These are phyloP conservation scores for Aspergillus nomiae DNA, from an alignment of 2,329 filamentous ascomycete species.

Conservation along the genomic window DNA sequence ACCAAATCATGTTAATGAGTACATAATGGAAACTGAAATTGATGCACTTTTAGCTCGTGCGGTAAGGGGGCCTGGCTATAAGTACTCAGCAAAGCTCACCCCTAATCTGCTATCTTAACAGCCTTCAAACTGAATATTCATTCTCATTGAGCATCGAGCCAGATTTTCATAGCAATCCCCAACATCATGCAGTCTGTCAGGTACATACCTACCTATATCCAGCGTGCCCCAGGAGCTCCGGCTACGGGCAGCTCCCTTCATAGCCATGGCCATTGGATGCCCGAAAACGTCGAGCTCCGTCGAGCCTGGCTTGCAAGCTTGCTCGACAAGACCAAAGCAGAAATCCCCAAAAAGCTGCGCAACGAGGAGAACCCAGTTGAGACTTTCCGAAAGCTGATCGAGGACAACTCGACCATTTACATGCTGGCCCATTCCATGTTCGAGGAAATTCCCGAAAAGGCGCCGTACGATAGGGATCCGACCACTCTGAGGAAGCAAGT, in stretches of 20 bases:
- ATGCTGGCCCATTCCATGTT: conserved; percentile 14
- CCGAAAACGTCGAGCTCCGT: background rate
- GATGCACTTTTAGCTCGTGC: background rate
- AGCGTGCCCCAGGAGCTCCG: background rate
- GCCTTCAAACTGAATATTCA: background rate
- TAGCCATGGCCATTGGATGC: conserved; percentile 7
- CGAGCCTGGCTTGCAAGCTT: conserved; percentile 6
- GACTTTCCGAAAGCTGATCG: conserved; percentile 4
- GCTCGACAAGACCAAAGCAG: background rate
- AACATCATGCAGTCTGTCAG: background rate
- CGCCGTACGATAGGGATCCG: conserved; percentile 13
- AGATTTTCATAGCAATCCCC: background rate
- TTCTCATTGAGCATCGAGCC: background rate
- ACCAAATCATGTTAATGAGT: too few species aligned
- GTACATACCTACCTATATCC: background rate
- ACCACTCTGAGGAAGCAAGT: conserved; percentile 11
- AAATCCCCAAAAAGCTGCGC: background rate
- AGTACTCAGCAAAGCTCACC: background rate
- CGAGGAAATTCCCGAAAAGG: conserved; percentile 10
- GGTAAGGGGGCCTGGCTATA: background rate
- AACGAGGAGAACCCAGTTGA: background rate
- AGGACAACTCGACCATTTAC: conserved; percentile 8
- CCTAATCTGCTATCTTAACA: background rate
- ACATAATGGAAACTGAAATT: fast-evolving
- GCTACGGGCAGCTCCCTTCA: background rate